Conservation (phyloP, 2,329 filamentous ascomycete species). For the Hymenoscyphus repandus region DNA sequence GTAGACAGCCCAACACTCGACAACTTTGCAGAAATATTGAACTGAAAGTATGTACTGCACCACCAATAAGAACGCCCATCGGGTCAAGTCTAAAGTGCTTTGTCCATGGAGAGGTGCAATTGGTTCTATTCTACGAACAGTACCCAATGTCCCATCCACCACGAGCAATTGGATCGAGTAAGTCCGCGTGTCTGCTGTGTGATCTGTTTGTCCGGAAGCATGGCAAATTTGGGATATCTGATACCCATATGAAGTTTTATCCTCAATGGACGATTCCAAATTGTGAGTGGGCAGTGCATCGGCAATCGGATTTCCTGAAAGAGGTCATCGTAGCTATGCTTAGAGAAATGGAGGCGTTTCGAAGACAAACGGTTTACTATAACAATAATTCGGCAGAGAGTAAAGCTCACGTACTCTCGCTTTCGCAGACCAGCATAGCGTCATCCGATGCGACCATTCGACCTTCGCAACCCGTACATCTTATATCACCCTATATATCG, state of each 20-base stretch:
- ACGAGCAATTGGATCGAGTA: conserved; percentile 15
- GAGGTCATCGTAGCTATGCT: neutral
- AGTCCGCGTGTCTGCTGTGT: conserved; percentile 16
- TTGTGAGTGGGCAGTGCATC: neutral
- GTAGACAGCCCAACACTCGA: conserved; percentile 1
- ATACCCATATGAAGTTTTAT: conserved; percentile 11
- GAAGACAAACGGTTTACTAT: neutral
- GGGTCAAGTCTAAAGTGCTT: conserved; percentile 15
- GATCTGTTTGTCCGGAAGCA: conserved; percentile 14
- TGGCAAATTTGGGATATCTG: conserved; percentile 11
- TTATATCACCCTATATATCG: too few species aligned
- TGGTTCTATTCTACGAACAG: conserved; percentile 23
- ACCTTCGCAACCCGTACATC: too few species aligned
- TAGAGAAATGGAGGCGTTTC: too few species aligned
- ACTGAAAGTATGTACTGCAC: neutral
- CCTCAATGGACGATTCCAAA: conserved; percentile 10
- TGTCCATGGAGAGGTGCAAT: conserved; percentile 47
- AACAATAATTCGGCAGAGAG: neutral
- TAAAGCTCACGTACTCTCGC: neutral
- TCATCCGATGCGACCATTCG: too few species aligned
- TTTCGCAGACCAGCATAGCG: too few species aligned
- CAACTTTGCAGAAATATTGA: conserved; percentile 2
- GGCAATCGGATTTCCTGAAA: neutral
- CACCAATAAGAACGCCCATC: neutral
- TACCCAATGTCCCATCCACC: neutral